Evolutionary conservation across 257 asterid species (phyloP).

Genomic region (Catharanthus roseus): DNA sequence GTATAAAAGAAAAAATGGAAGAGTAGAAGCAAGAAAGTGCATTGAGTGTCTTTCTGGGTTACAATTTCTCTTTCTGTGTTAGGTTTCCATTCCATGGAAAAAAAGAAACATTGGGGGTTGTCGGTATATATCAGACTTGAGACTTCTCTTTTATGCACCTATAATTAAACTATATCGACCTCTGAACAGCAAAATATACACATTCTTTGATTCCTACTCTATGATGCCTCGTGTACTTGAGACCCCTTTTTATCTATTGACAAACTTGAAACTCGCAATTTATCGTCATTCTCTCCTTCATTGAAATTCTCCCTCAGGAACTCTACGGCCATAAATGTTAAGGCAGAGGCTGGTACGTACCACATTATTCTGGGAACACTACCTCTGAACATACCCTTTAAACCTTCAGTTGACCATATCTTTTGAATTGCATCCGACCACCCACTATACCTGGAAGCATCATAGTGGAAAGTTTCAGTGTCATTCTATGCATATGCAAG

Average conservation of each 20-base stretch:
- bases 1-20: too few relatives aligned
- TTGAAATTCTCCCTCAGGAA: conserved; percentile 53
- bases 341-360: conserved; percentile 83
- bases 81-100: conserved; percentile 4
- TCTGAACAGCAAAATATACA: not conserved
- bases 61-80: not conserved
- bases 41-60: not conserved
- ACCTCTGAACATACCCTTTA: conserved; percentile 68
- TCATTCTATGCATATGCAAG: not conserved
- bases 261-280: conserved; percentile 35
- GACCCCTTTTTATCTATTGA: conserved; percentile 52
- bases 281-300: conserved; percentile 10
- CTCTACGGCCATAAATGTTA: conserved; percentile 83
- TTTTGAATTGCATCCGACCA: conserved; percentile 58
- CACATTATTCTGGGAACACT: conserved; percentile 64
- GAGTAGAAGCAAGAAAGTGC: not conserved
- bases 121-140: not conserved
- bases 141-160: not conserved
- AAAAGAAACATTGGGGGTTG: not conserved
- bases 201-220: conserved; percentile 1
- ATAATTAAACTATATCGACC: not conserved
- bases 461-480: conserved; percentile 2
- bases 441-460: conserved; percentile 55
- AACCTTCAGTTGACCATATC: conserved; percentile 72
- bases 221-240: conserved; percentile 50